Evolutionary conservation across 768 basidiomycete genomes (phyloP).

Genomic region (Daedalea quercina): DNA sequence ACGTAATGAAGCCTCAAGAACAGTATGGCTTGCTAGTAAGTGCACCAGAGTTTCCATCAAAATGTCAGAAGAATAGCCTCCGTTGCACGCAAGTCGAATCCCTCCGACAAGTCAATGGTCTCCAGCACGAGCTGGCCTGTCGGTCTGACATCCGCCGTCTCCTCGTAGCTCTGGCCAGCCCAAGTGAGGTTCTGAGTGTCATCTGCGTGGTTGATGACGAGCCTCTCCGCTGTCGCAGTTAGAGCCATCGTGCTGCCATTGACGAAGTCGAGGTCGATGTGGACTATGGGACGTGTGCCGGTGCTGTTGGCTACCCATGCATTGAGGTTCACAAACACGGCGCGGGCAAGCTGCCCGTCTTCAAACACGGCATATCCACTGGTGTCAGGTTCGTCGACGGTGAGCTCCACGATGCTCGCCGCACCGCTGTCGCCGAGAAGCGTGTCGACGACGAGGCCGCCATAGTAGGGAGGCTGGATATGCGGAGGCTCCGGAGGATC

Average conservation of each 20-base stretch:
- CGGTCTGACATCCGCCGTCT: conserved; percentile 15
- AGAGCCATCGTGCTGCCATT: background rate
- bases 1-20: too few species aligned
- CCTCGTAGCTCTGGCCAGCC: conserved; percentile 23
- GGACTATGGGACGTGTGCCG: conserved; percentile 29
- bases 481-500: conserved; percentile 46
- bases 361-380: conserved; percentile 63
- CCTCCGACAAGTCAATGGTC: conserved; percentile 11
- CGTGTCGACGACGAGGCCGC: conserved; percentile 52
- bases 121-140: conserved; percentile 12
- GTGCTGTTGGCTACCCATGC: conserved; percentile 33
- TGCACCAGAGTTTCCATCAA: too few species aligned
- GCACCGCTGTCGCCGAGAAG: conserved; percentile 42
- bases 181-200: conserved; percentile 18
- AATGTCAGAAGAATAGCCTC: conserved; percentile 20
- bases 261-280: conserved; percentile 37
- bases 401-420: conserved; percentile 40
- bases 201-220: conserved; percentile 22
- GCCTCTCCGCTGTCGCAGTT: conserved; percentile 10
- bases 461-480: conserved; percentile 63
- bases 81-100: conserved; percentile 17
- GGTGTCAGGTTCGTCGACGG: conserved; percentile 36
- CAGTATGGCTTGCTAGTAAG: too few species aligned
- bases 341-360: conserved; percentile 33
- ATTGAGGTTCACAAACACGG: conserved; percentile 52